Conservation (phyloP, 2,329 filamentous ascomycete species). For the Atkinsonella texensis region DNA sequence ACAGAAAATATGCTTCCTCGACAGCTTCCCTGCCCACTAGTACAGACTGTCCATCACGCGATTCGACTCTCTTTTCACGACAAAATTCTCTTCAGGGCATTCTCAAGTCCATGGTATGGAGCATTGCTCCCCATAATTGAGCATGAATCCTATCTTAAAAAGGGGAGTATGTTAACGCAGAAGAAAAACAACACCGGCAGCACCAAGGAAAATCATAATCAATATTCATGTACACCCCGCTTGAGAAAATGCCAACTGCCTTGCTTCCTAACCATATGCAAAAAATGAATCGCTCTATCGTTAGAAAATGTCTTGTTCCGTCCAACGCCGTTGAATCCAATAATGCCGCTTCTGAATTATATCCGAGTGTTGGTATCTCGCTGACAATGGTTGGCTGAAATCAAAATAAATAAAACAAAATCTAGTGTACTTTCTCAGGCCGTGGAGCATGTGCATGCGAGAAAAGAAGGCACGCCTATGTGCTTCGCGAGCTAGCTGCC, state of each 20-base stretch:
- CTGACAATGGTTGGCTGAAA: background rate
- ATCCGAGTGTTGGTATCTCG: background rate
- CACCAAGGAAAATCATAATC: background rate
- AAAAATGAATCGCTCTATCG: background rate
- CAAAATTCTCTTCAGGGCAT: no score
- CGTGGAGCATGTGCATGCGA: background rate
- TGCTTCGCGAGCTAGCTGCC: background rate
- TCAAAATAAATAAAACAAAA: background rate
- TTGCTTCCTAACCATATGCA: background rate
- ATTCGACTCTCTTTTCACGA: no score
- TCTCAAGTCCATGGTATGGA: no score
- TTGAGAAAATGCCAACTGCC: background rate
- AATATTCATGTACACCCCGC: background rate
- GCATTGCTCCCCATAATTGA: no score
- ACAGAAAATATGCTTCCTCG: no score
- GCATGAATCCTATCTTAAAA: no score
- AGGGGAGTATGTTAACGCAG: background rate
- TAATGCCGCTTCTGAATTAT: background rate
- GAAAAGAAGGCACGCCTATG: background rate
- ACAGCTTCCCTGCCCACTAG: no score
- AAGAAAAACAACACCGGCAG: no score
- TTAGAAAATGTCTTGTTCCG: background rate
- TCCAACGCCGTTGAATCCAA: background rate
- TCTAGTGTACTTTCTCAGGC: background rate
- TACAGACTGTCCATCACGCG: no score